Percentiles rank a stretch among this genome's conserved stretches.
Evolutionary conservation across 805 yeast species (phyloP).

Genomic region (Millerozyma miso): DNA sequence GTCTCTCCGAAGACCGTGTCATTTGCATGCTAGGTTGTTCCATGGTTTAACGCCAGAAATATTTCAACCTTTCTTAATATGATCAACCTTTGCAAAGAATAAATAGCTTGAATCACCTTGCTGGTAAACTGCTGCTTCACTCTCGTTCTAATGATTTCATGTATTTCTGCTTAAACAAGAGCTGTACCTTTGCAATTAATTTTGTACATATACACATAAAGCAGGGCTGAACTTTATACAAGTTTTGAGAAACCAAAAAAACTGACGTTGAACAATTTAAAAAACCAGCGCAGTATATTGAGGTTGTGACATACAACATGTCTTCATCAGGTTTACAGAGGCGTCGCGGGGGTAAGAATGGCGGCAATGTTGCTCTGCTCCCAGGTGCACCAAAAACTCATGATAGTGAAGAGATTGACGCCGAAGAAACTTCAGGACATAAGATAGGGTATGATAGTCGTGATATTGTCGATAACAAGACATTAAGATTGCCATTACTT

Average conservation of each 20-base stretch:
- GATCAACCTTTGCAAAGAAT: no score
- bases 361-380: constrained; percentile 15
- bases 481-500: constrained; percentile 57
- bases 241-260: not conserved
- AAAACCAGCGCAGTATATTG: not conserved
- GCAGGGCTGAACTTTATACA: not conserved
- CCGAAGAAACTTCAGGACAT: constrained; percentile 35
- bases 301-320: constrained; percentile 6
- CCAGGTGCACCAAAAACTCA: constrained; percentile 16
- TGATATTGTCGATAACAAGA: constrained; percentile 45
- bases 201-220: not conserved
- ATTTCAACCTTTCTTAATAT: no score
- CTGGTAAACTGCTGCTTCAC: no score
- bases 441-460: constrained; percentile 80
- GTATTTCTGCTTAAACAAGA: not conserved
- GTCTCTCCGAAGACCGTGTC: not conserved
- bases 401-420: constrained; percentile 24
- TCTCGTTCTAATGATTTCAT: not conserved
- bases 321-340: constrained; percentile 62
- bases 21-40: not conserved
- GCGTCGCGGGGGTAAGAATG: constrained; percentile 55
- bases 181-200: not conserved
- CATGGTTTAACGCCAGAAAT: no score
- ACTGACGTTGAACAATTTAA: not conserved
- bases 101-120: no score